Evolutionary conservation across 805 yeast species (phyloP).

Genomic region (Ogataea allantospora): DNA sequence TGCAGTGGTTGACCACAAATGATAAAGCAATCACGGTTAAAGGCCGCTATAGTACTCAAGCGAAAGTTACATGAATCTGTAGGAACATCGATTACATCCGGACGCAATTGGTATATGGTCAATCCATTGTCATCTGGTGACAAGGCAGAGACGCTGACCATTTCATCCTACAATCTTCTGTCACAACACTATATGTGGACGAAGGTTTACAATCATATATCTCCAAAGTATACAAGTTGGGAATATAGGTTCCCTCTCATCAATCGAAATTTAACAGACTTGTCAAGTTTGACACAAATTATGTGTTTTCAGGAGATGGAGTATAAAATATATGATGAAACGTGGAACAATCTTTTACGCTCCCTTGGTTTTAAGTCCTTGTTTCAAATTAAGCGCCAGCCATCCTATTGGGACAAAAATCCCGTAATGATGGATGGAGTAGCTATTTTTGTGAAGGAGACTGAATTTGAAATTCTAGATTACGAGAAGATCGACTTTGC

Average conservation of each 20-base stretch:
- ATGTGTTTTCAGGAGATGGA: constrained; percentile 50
- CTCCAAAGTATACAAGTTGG: constrained; percentile 48
- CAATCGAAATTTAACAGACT: constrained; percentile 36
- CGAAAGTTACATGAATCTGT: neutral
- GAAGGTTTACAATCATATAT: constrained; percentile 51
- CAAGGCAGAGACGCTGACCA: constrained; percentile 22
- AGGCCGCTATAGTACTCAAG: neutral
- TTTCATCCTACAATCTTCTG: constrained; percentile 36
- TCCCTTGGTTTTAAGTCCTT: constrained; percentile 42
- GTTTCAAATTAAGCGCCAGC: constrained; percentile 49
- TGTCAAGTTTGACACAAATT: constrained; percentile 42
- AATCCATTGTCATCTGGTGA: constrained; percentile 4
- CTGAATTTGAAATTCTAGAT: constrained; percentile 43
- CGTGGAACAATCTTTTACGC: constrained; percentile 25
- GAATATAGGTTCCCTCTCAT: constrained; percentile 44
- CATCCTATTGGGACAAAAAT: constrained; percentile 50
- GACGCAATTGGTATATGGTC: constrained; percentile 21
- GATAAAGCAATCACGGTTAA: neutral
- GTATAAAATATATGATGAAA: constrained; percentile 26
- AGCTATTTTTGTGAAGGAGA: constrained; percentile 49
- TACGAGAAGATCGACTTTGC: constrained; percentile 35
- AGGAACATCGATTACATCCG: constrained; percentile 22
- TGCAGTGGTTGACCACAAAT: too few relatives aligned
- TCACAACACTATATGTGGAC: constrained; percentile 57
- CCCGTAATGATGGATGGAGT: constrained; percentile 58